These are phyloP conservation scores for Hyaloscypha variabilis DNA, from an alignment of 495 filamentous ascomycete species.

Conservation along the genomic window DNA sequence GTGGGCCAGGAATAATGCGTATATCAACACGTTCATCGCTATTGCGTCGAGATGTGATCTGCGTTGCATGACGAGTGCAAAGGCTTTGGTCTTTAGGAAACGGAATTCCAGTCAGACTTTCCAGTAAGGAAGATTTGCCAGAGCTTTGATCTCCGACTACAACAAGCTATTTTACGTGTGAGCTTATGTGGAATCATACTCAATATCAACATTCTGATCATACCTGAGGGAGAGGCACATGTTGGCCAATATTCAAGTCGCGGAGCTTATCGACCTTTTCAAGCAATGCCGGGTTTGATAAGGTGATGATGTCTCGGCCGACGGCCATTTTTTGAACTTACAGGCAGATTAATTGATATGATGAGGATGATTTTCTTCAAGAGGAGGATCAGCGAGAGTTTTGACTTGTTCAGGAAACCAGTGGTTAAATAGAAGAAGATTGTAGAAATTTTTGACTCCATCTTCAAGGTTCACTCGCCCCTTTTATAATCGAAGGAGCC, in stretches of 20 bases:
- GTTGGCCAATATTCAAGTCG: slow-evolving; percentile 42
- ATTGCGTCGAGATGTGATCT: slow-evolving; percentile 57
- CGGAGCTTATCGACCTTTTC: slow-evolving; percentile 49
- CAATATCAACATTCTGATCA: slow-evolving; percentile 23
- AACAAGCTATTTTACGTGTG: slow-evolving; percentile 38
- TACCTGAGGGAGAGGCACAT: slow-evolving; percentile 60
- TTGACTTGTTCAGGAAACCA: slow-evolving; percentile 23
- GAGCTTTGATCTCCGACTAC: slow-evolving; percentile 54
- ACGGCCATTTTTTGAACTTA: slow-evolving; percentile 23
- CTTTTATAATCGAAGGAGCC: slow-evolving; percentile 24
- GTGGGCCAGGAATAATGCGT: slow-evolving; percentile 46
- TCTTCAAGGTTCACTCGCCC: slow-evolving; percentile 19
- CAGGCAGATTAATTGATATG: slow-evolving; percentile 19
- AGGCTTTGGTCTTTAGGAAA: slow-evolving; percentile 55
- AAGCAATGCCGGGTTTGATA: slow-evolving; percentile 20
- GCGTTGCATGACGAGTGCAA: slow-evolving; percentile 61
- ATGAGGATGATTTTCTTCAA: slow-evolving; percentile 8
- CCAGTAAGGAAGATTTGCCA: slow-evolving; percentile 56
- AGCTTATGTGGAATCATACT: slow-evolving; percentile 20
- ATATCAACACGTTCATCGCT: slow-evolving; percentile 36
- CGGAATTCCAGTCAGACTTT: slow-evolving; percentile 52
- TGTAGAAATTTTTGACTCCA: slow-evolving; percentile 22
- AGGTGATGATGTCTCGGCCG: slow-evolving; percentile 20
- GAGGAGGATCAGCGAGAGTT: slow-evolving; percentile 19
- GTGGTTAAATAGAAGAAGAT: slow-evolving; percentile 26